A percentile compares a stretch with the other conserved stretches of the same genome.
Evolutionary conservation across 257 asterid genomes (phyloP).

Genomic region (Salvia splendens): DNA sequence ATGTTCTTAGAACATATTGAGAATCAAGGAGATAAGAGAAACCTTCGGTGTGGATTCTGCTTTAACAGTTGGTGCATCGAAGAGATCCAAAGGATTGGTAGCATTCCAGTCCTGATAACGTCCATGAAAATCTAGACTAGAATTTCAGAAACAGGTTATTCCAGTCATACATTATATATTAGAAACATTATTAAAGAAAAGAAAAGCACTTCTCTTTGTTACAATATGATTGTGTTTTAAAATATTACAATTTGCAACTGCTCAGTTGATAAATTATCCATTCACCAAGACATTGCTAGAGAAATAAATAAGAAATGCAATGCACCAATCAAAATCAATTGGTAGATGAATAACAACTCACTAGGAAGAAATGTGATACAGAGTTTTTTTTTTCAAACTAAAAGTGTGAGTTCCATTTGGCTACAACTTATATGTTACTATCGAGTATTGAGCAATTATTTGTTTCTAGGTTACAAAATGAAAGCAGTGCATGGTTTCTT

Average conservation of each 20-base stretch:
- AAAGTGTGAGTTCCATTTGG: not conserved
- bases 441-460: not conserved
- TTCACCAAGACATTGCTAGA: conserved; percentile 8
- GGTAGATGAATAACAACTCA: conserved; percentile 2
- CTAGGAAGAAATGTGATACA: not conserved
- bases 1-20: too few relatives aligned
- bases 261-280: conserved; percentile 26
- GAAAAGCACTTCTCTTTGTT: not conserved
- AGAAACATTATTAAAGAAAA: conserved; percentile 22
- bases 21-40: conserved; percentile 12
- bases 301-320: not conserved
- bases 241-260: conserved; percentile 3
- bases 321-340: not conserved
- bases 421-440: conserved; percentile 8
- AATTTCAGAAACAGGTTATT: conserved; percentile 40
- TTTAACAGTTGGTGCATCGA: conserved; percentile 76
- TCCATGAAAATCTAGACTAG: conserved; percentile 82
- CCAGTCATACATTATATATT: conserved; percentile 21
- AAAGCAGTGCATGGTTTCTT: conserved; percentile 1
- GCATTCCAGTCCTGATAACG: conserved; percentile 83
- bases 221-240: conserved; percentile 12
- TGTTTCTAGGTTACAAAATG: conserved; percentile 3
- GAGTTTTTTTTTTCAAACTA: conserved; percentile 12
- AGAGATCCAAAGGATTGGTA: conserved; percentile 81
- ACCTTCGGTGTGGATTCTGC: conserved; percentile 81